Evolutionary conservation across 1,284 basidiomycete genomes (phyloP).

Genomic region (Heterobasidion occidentale): DNA sequence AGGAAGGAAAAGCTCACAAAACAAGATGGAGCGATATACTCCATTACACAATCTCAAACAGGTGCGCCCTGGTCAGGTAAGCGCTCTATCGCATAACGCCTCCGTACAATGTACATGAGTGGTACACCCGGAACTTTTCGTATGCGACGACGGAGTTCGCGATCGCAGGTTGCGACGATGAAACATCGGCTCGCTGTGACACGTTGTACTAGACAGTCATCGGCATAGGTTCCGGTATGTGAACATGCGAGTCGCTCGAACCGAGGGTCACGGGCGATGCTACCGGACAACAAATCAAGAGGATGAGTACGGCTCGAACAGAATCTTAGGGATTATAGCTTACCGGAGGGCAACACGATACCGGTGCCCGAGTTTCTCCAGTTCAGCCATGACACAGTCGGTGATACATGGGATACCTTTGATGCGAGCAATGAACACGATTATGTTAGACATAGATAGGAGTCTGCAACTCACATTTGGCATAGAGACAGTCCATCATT

Average conservation of each 20-base stretch:
- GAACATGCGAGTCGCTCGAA: slow-evolving; percentile 92
- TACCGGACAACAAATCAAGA: slow-evolving; percentile 21
- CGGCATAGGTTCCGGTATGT: slow-evolving; percentile 94
- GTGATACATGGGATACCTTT: slow-evolving; percentile 97
- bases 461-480: slow-evolving; percentile 73
- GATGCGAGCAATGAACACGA: background rate
- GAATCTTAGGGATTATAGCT: background rate
- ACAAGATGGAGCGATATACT: background rate
- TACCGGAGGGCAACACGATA: slow-evolving; percentile 92
- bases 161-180: slow-evolving; percentile 97
- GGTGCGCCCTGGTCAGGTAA: slow-evolving; percentile 90
- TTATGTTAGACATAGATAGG: slow-evolving; percentile 6
- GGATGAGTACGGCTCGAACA: slow-evolving; percentile 5
- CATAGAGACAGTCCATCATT: slow-evolving; percentile 99
- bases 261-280: slow-evolving; percentile 93
- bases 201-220: slow-evolving; percentile 96
- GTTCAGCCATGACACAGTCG: slow-evolving; percentile 95
- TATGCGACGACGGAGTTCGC: slow-evolving; percentile 87
- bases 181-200: slow-evolving; percentile 95
- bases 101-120: slow-evolving; percentile 91
- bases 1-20: background rate
- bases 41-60: slow-evolving; percentile 6
- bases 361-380: slow-evolving; percentile 95
- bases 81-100: slow-evolving; percentile 88
- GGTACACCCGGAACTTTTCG: slow-evolving; percentile 93